A percentile compares a stretch with the other conserved stretches of the same genome.
phyloP scores from a whole-genome alignment of 768 basidiomycete genomes.

The Butyriboletus loyo region DNA sequence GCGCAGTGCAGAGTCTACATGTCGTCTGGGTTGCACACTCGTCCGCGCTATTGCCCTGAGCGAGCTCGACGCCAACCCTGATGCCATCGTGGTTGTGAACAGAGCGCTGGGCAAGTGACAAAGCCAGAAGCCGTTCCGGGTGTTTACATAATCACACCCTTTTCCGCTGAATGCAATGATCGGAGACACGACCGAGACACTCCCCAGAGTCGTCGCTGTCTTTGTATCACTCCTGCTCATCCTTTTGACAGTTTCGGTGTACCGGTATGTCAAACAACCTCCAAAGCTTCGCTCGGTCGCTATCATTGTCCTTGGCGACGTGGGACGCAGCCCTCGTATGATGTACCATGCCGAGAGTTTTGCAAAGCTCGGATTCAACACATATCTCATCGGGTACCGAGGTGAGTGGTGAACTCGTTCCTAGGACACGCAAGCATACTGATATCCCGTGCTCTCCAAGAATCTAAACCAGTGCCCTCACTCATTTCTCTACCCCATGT shows the following conservation, averaged over 20 bases:
- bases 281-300: conserved; percentile 66
- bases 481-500: conserved; percentile 65
- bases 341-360: conserved; percentile 98
- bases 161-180: conserved; percentile 1
- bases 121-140: background rate
- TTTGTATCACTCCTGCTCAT: conserved; percentile 13
- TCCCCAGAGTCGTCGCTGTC: conserved; percentile 4
- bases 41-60: conserved; percentile 9
- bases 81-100: conserved; percentile 18
- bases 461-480: conserved; percentile 72
- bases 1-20: conserved; percentile 10
- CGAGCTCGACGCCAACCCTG: conserved; percentile 15
- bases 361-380: conserved; percentile 71
- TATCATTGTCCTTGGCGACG: conserved; percentile 91
- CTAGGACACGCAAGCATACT: background rate
- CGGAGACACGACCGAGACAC: background rate
- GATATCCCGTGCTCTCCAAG: conserved; percentile 36
- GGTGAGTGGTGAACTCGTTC: conserved; percentile 47
- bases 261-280: conserved; percentile 16
- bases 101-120: background rate
- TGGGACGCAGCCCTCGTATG: conserved; percentile 95
- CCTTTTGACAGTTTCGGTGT: conserved; percentile 9
- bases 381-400: conserved; percentile 80
- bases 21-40: conserved; percentile 2
- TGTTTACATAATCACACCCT: conserved; percentile 21